Conservation (phyloP, 345 rosid genomes). For the Bruguiera sexangula region DNA sequence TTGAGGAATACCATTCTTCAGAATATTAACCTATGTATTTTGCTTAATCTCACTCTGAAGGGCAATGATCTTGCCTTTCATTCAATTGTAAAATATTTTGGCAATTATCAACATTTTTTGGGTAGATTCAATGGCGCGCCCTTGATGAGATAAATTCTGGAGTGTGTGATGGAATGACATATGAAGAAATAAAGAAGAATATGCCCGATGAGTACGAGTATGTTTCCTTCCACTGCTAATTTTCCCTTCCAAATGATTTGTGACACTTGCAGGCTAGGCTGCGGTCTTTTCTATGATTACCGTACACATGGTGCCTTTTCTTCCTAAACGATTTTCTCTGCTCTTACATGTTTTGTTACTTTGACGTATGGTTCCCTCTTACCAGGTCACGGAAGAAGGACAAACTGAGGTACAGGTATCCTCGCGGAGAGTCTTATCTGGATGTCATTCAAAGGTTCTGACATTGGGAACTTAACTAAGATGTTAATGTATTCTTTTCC, state of each 20-base stretch:
- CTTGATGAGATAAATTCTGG: slow-evolving; percentile 99
- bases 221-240: slow-evolving; percentile 24
- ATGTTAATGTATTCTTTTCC: not conserved
- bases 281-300: not conserved
- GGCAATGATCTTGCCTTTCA: not conserved
- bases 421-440: slow-evolving; percentile 98
- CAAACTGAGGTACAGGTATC: slow-evolving; percentile 89
- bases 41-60: slow-evolving; percentile 1
- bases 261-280: not conserved
- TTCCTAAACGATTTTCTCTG: not conserved
- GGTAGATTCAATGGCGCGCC: slow-evolving; percentile 99
- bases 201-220: slow-evolving; percentile 99
- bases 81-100: not conserved
- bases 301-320: not conserved
- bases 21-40: slow-evolving; percentile 7
- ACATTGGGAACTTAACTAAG: not conserved
- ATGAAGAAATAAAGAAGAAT: slow-evolving; percentile 85
- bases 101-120: not conserved
- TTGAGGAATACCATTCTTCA: not conserved
- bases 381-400: slow-evolving; percentile 81
- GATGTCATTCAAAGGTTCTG: slow-evolving; percentile 98
- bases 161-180: slow-evolving; percentile 98
- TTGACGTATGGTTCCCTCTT: slow-evolving; percentile 4
- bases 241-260: not conserved
- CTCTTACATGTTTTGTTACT: not conserved